phyloP scores from a whole-genome alignment of 1,284 basidiomycete genomes.

The Rhizoctonia solani region DNA sequence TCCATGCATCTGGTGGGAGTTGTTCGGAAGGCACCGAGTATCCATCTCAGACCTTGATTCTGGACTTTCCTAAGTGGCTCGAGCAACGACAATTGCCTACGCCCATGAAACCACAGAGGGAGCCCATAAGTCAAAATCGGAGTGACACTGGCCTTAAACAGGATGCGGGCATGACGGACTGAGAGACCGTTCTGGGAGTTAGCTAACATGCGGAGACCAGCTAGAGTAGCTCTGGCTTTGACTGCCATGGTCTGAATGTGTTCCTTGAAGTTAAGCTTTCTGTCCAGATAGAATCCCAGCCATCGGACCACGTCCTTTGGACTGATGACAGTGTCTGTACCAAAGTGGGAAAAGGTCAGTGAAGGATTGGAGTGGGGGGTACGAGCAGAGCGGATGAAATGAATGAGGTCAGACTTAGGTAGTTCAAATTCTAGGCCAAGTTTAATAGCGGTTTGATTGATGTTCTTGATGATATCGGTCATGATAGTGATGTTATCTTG shows the following conservation, averaged over 20 bases:
- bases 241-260: neutral
- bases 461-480: too few relatives aligned
- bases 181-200: neutral
- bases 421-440: neutral
- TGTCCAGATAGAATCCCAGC: constrained; percentile 30
- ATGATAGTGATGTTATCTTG: neutral
- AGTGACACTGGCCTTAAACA: neutral
- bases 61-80: neutral
- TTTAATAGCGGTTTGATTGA: neutral
- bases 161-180: neutral
- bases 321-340: too few relatives aligned
- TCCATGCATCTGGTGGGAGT: neutral
- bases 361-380: neutral
- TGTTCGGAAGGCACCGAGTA: neutral
- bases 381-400: neutral
- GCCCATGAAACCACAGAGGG: neutral
- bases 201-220: constrained; percentile 27
- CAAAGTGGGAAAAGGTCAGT: too few relatives aligned
- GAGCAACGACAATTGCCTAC: too few relatives aligned
- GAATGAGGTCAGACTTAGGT: neutral
- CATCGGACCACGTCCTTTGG: too few relatives aligned
- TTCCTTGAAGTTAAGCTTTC: constrained; percentile 10
- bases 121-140: neutral
- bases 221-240: neutral
- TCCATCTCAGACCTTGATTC: neutral